These are phyloP conservation scores for Euphorbia celastroides DNA, from an alignment of 441 rosid genomes.

Conservation along the genomic window DNA sequence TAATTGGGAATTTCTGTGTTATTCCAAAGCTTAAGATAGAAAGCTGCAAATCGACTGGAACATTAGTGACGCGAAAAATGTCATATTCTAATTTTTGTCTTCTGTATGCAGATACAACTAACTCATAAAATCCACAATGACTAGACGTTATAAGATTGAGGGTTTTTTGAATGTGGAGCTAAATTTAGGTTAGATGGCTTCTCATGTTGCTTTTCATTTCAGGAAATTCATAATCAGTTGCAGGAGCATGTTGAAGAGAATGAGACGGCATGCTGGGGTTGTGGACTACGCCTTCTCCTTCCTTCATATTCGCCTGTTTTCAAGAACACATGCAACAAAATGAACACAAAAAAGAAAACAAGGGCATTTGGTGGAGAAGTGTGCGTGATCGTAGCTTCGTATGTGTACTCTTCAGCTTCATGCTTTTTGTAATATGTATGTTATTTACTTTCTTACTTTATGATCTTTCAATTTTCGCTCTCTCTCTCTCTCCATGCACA, in stretches of 20 bases:
- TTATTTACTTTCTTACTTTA: slow-evolving; percentile 6
- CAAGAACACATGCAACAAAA: slow-evolving; percentile 67
- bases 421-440: slow-evolving; percentile 78
- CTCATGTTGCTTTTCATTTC: background rate
- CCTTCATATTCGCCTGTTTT: slow-evolving; percentile 66
- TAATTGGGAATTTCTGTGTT: too few species aligned
- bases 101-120: too few species aligned
- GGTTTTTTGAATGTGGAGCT: background rate
- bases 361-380: too few species aligned
- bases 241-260: slow-evolving; percentile 50
- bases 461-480: background rate
- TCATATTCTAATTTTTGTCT: too few species aligned
- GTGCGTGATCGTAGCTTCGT: too few species aligned
- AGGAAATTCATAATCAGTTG: background rate
- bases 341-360: slow-evolving; percentile 37
- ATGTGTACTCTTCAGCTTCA: slow-evolving; percentile 50
- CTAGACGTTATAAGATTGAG: background rate
- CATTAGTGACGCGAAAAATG: too few species aligned
- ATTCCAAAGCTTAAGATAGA: too few species aligned
- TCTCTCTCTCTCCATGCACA: background rate
- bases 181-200: background rate
- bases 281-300: slow-evolving; percentile 73
- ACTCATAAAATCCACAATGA: too few species aligned
- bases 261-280: slow-evolving; percentile 84
- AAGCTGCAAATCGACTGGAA: too few species aligned